These are phyloP conservation scores for Pleoardoris graminearum DNA, from an alignment of 2,329 filamentous ascomycete species.

Conservation along the genomic window DNA sequence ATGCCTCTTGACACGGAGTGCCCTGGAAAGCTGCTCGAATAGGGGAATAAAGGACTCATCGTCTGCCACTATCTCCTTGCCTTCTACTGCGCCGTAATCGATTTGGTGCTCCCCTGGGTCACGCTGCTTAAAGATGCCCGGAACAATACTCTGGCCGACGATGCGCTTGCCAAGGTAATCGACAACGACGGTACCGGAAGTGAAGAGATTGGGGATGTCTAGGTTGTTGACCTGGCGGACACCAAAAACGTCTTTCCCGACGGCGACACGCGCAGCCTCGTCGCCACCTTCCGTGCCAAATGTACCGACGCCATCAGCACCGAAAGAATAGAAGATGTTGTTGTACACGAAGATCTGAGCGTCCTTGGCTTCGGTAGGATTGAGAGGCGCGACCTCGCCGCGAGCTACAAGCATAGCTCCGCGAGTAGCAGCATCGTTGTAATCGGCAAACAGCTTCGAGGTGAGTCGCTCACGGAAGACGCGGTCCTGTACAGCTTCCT, in stretches of 20 bases:
- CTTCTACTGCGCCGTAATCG: slow-evolving; percentile 96
- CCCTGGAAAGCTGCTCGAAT: slow-evolving; percentile 89
- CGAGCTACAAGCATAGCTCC: slow-evolving; percentile 90
- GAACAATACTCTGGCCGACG: slow-evolving; percentile 96
- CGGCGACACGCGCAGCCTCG: slow-evolving; percentile 92
- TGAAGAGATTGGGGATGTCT: slow-evolving; percentile 92
- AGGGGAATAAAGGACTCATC: slow-evolving; percentile 82
- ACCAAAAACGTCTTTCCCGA: slow-evolving; percentile 93
- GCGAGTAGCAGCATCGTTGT: slow-evolving; percentile 90
- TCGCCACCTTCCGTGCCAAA: slow-evolving; percentile 96
- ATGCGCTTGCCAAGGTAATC: slow-evolving; percentile 97
- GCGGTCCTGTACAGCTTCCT: slow-evolving; percentile 90
- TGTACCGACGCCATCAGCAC: slow-evolving; percentile 94
- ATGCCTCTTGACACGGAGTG: slow-evolving; percentile 90
- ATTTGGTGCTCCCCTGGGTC: slow-evolving; percentile 98
- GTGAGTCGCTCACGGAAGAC: slow-evolving; percentile 94
- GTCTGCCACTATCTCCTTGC: slow-evolving; percentile 90
- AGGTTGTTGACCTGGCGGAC: slow-evolving; percentile 96
- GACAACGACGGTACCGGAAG: slow-evolving; percentile 91
- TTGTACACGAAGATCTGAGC: slow-evolving; percentile 99
- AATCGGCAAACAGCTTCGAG: slow-evolving; percentile 96
- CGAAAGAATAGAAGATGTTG: slow-evolving; percentile 99
- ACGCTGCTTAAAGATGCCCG: slow-evolving; percentile 97
- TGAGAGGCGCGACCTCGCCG: slow-evolving; percentile 89
- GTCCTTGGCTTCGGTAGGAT: slow-evolving; percentile 88